Evolutionary conservation across 345 rosid species (phyloP).

Genomic region (Melaleuca alternifolia): DNA sequence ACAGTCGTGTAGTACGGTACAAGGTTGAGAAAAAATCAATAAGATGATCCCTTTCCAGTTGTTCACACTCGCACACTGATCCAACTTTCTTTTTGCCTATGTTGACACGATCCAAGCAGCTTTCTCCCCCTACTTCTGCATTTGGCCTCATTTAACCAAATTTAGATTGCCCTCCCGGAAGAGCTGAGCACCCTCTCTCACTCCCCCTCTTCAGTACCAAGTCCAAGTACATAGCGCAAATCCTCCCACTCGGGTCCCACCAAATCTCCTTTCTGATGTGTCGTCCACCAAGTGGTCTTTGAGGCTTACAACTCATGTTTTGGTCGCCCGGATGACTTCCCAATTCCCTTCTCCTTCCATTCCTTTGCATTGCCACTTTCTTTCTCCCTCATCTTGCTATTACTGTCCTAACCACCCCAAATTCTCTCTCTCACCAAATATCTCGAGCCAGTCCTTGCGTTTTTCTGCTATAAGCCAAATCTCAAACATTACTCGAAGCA

Average conservation of each 20-base stretch:
- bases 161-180: background rate
- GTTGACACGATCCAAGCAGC: slow-evolving; percentile 7
- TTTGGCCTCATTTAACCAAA: background rate
- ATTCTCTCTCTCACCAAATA: background rate
- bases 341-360: background rate
- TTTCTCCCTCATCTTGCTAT: background rate
- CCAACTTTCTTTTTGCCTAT: background rate
- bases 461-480: background rate
- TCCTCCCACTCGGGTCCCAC: slow-evolving; percentile 18
- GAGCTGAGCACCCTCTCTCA: background rate
- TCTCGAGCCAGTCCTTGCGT: background rate
- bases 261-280: slow-evolving; percentile 45
- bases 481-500: background rate
- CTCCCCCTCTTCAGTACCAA: background rate
- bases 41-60: background rate
- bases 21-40: too few relatives aligned
- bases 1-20: background rate
- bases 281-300: slow-evolving; percentile 59
- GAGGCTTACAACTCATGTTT: slow-evolving; percentile 48
- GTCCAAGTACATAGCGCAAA: background rate
- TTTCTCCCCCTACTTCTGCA: slow-evolving; percentile 1
- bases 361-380: background rate
- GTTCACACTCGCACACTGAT: background rate
- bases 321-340: background rate
- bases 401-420: background rate